phyloP scores from a whole-genome alignment of 768 basidiomycete species.

The Pholiota molesta region DNA sequence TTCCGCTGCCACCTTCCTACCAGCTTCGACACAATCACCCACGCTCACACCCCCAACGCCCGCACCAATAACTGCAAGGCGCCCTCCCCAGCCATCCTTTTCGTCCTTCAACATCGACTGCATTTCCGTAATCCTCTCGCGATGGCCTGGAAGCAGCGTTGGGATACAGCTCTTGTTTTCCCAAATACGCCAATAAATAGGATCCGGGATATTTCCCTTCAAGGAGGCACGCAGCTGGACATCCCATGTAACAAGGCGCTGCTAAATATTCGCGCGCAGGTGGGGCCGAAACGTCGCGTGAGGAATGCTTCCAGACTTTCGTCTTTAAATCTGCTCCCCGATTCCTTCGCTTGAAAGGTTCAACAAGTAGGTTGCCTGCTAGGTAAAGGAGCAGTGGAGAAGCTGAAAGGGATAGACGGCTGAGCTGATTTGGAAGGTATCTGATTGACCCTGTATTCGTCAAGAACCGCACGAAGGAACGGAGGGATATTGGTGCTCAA shows the following conservation, averaged over 20 bases:
- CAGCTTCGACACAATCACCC: conserved; percentile 82
- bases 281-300: conserved; percentile 68
- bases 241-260: conserved; percentile 91
- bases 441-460: conserved; percentile 40
- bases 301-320: conserved; percentile 85
- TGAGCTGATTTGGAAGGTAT: conserved; percentile 42
- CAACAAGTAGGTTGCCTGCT: conserved; percentile 46
- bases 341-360: conserved; percentile 57
- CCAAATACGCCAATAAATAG: conserved; percentile 55
- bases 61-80: conserved; percentile 76
- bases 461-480: conserved; percentile 23
- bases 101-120: conserved; percentile 35
- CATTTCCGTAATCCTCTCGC: conserved; percentile 66
- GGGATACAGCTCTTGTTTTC: conserved; percentile 77
- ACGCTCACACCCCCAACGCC: conserved; percentile 88
- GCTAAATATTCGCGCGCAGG: conserved; percentile 74
- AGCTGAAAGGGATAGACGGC: conserved; percentile 43
- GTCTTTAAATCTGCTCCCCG: conserved; percentile 50
- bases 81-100: conserved; percentile 41
- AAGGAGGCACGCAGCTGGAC: conserved; percentile 40
- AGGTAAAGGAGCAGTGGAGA: conserved; percentile 50
- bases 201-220: conserved; percentile 47
- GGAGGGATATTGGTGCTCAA: conserved; percentile 13
- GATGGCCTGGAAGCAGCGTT: conserved; percentile 72
- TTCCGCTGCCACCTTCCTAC: conserved; percentile 52